These are phyloP conservation scores for Phytophthora pinifolia DNA, from an alignment of 352 stramenopile genomes.

Conservation along the genomic window DNA sequence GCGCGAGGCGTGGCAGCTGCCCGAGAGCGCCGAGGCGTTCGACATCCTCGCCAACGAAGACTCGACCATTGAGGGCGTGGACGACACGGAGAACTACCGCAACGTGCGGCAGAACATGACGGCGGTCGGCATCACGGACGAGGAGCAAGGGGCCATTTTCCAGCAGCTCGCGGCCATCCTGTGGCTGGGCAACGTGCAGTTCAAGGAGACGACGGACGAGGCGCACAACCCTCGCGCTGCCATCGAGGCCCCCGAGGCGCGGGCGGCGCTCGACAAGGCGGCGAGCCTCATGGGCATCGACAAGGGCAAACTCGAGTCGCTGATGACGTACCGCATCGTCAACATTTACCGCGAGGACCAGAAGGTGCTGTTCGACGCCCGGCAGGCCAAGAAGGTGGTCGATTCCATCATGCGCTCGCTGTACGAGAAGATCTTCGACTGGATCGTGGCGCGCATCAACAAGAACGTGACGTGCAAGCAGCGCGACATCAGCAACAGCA, in stretches of 20 bases:
- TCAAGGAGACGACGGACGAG: constrained; percentile 72
- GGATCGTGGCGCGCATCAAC: constrained; percentile 88
- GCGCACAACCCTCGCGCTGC: constrained; percentile 69
- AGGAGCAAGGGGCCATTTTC: constrained; percentile 76
- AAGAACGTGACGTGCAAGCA: constrained; percentile 70
- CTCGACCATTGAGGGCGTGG: constrained; percentile 70
- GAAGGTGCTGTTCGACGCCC: constrained; percentile 72
- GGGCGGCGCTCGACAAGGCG: constrained; percentile 55
- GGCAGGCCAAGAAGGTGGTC: constrained; percentile 79
- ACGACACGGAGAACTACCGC: constrained; percentile 70
- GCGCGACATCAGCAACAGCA: constrained; percentile 68
- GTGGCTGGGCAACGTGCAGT: constrained; percentile 85
- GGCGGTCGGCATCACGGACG: constrained; percentile 66
- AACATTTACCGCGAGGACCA: constrained; percentile 83
- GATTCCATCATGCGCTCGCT: constrained; percentile 86
- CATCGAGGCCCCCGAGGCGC: constrained; percentile 58
- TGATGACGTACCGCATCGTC: constrained; percentile 77
- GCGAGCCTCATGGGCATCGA: constrained; percentile 69
- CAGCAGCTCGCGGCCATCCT: constrained; percentile 80
- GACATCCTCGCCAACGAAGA: constrained; percentile 70
- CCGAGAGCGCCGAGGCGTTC: constrained; percentile 50
- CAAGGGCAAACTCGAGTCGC: constrained; percentile 56
- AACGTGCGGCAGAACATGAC: constrained; percentile 66
- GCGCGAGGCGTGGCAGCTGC: constrained; percentile 56
- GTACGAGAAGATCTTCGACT: constrained; percentile 92